Evolutionary conservation across 2,329 filamentous ascomycete species (phyloP).

Genomic region (Fusarium sp.): DNA sequence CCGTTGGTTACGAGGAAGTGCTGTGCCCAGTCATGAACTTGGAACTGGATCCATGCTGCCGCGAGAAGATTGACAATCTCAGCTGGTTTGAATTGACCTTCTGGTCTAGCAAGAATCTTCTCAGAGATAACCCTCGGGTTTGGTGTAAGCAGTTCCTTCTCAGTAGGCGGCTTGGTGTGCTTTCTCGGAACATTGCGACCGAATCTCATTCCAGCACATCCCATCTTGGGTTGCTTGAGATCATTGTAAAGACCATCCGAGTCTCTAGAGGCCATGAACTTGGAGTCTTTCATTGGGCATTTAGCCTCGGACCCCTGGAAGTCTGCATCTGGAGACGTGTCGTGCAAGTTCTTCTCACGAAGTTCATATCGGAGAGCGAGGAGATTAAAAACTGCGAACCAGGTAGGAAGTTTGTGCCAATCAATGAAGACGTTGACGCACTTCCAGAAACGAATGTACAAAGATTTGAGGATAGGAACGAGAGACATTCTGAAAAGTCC

Average conservation of each 20-base stretch:
- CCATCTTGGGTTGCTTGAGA: constrained; percentile 22
- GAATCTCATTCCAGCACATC: constrained; percentile 22
- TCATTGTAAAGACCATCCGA: constrained; percentile 25
- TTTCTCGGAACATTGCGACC: constrained; percentile 25
- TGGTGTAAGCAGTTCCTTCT: constrained; percentile 12
- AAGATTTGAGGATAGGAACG: neutral
- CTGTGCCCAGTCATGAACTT: constrained; percentile 28
- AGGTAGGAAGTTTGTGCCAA: constrained; percentile 27
- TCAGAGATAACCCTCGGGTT: constrained; percentile 15
- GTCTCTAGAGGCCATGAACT: constrained; percentile 10
- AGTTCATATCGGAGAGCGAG: constrained; percentile 33
- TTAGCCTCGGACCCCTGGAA: constrained; percentile 4
- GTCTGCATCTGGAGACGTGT: constrained; percentile 14
- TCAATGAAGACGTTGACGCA: constrained; percentile 6
- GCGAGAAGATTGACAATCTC: constrained; percentile 29
- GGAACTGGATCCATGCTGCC: constrained; percentile 32
- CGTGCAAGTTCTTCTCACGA: constrained; percentile 22
- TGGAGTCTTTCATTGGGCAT: constrained; percentile 27
- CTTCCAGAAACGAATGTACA: constrained; percentile 29
- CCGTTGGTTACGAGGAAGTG: neutral
- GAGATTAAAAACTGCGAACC: constrained; percentile 26
- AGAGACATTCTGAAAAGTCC: neutral
- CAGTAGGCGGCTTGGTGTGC: neutral
- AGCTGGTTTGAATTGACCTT: constrained; percentile 29
- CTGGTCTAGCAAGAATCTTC: constrained; percentile 19